A percentile compares a stretch with the other conserved stretches of the same genome.
Evolutionary conservation across 2,329 filamentous ascomycete genomes (phyloP).

Genomic region (Cytospora piceae): DNA sequence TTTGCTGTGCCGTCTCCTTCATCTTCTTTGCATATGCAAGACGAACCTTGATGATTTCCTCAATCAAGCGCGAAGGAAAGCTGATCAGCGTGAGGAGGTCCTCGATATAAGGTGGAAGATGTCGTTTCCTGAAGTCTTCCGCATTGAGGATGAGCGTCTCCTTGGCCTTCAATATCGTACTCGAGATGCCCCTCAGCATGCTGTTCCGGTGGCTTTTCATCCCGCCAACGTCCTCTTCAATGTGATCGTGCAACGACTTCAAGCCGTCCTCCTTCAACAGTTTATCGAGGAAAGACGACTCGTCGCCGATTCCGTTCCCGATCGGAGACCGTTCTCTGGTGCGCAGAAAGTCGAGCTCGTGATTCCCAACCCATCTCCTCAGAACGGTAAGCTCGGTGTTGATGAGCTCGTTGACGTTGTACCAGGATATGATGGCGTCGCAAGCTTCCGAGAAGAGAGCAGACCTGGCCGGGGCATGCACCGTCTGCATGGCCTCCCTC

Average conservation of each 20-base stretch:
- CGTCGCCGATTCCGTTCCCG: constrained; percentile 78
- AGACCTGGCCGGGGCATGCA: constrained; percentile 78
- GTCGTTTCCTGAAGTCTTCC: constrained; percentile 80
- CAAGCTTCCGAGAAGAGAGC: constrained; percentile 79
- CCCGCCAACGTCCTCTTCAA: constrained; percentile 45
- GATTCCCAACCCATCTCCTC: constrained; percentile 95
- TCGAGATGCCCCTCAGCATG: constrained; percentile 82
- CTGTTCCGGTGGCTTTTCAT: constrained; percentile 60
- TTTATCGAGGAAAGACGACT: constrained; percentile 90
- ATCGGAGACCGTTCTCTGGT: constrained; percentile 69
- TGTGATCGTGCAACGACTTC: constrained; percentile 84
- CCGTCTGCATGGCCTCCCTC: constrained; percentile 70
- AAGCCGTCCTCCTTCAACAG: constrained; percentile 95
- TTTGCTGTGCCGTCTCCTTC: constrained; percentile 92
- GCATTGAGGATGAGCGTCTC: constrained; percentile 86
- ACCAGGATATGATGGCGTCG: constrained; percentile 90
- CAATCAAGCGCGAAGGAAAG: constrained; percentile 92
- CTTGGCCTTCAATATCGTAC: constrained; percentile 92
- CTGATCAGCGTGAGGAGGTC: constrained; percentile 95
- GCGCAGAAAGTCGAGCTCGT: constrained; percentile 88
- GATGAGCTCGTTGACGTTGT: constrained; percentile 95
- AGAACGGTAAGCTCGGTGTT: constrained; percentile 90
- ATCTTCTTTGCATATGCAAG: constrained; percentile 92
- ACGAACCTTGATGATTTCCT: constrained; percentile 93
- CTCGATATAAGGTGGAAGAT: constrained; percentile 94